Evolutionary conservation across 352 stramenopile genomes (phyloP).

Genomic region (Globisporangium canariense): DNA sequence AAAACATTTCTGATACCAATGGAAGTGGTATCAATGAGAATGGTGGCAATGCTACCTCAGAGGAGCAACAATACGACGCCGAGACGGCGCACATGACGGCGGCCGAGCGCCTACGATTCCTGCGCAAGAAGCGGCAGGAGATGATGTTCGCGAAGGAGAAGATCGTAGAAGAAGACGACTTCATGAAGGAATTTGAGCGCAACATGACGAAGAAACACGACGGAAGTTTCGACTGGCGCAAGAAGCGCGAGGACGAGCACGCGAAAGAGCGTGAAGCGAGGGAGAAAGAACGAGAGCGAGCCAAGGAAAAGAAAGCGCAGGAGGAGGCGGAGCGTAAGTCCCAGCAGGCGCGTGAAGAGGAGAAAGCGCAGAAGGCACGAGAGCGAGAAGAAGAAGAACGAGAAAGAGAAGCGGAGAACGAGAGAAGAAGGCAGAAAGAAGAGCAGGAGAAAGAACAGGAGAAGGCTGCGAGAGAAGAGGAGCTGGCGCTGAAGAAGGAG

Average conservation of each 20-base stretch:
- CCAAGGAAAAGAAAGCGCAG: conserved; percentile 22
- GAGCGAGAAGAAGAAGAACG: conserved; percentile 21
- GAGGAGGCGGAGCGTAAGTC: conserved; percentile 21
- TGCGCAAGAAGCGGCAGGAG: conserved; percentile 60
- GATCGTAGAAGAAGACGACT: conserved; percentile 48
- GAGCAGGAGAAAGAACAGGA: conserved; percentile 23
- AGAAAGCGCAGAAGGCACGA: conserved; percentile 14
- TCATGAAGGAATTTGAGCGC: conserved; percentile 58
- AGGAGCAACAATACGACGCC: conserved; percentile 46
- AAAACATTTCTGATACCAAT: not conserved
- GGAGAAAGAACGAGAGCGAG: not conserved
- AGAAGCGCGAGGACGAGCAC: conserved; percentile 13
- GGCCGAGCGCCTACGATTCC: conserved; percentile 55
- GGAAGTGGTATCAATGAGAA: not conserved
- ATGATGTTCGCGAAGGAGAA: conserved; percentile 48
- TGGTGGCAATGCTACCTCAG: not conserved
- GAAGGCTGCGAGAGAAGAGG: conserved; percentile 15
- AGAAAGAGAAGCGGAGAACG: conserved; percentile 20
- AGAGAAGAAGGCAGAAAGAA: conserved; percentile 22
- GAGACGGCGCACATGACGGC: conserved; percentile 62
- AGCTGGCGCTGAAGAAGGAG: conserved; percentile 21
- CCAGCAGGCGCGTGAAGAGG: conserved; percentile 27
- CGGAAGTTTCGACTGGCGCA: conserved; percentile 14
- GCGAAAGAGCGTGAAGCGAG: conserved; percentile 9
- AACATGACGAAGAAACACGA: conserved; percentile 74